Evolutionary conservation across 495 filamentous ascomycete species (phyloP), one percentile per base, ranked within the genome.

Genomic region (Copromyces sp.): DNA sequence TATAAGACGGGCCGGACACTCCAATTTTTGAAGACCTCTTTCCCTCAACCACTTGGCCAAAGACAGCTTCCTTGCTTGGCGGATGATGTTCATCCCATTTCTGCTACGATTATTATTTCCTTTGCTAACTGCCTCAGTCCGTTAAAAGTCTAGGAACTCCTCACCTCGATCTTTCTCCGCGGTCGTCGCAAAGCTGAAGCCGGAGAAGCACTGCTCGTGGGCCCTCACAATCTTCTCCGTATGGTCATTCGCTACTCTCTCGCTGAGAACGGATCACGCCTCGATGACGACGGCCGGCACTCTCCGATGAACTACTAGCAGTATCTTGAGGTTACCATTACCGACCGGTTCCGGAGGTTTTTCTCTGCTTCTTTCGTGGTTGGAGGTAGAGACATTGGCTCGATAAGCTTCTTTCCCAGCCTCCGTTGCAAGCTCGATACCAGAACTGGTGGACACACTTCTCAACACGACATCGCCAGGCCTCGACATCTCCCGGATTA

Each of bases 1-100:
- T n/a, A 44, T 44, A 44, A 44, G 42, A 44, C 42, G 7, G 2
- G n/a, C 17, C 1, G 42, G 17, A 44, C 42, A 44, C 42, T 44
- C 42, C 42, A 7, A n/a, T 9, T 9, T 44, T 3, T 1, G 2
- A 1, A n/a, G 17, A n/a, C 2, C 7, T 44, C 3, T 9, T 44
- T n/a, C 42, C 9, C 17, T 0, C 0, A 0, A 44, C n/a, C 17
- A 9, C 7, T 0, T n/a, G 8, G 0, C 42, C 17, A n/a, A 6
- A 44, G 7, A 16, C 0, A n/a, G 3, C 7, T n/a, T 17, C 7
- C n/a, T n/a, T 1, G 16, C 0, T 44, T n/a, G 2, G 6, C 0
- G 17, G 42, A 1, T 44, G 42, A 9, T 9, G 0, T 9, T n/a
- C n/a, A n/a, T n/a, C n/a, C n/a, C n/a, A n/a, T n/a, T n/a, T n/a